Evolutionary conservation across 139 green algal genomes (phyloP), one percentile per base, ranked within the genome.

Genomic region (Coelastrella sp.): DNA sequence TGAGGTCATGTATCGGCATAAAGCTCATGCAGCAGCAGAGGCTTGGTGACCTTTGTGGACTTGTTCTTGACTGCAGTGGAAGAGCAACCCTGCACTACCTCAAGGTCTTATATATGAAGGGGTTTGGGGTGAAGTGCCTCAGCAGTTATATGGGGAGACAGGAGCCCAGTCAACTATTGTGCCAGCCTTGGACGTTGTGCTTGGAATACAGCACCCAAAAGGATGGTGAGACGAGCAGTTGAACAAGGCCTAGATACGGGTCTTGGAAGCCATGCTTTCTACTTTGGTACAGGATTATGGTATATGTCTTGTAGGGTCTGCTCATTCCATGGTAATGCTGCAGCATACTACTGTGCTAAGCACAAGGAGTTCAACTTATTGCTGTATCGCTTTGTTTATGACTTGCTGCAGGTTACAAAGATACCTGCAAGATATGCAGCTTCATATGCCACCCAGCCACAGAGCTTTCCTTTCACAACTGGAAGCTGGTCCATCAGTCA

Each of bases 81-180:
- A 69, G 62, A 69, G 40, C 27, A 69, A 69, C 27, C 62, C 62
- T 21, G 62, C 62, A 19, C 27, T 69, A 27, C 62, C 62, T 19
- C n/a, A 88, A 38, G 89, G 89, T 21, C 68, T 90, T 6, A 7
- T 92, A 3, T 90, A 92, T 60, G 89, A 90, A 71, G 89, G 86
- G 4, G 79, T 89, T 17, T 73, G 67, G 43, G 69, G 40, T 21
- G 35, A 66, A 2, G 9, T 74, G 50, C 84, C 86, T 21, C 64
- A 50, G 66, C 76, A 89, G 73, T 79, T 92, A 77, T 91, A 91
- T 64, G 89, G 89, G 5, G 89, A 91, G 63, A 92, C 89, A 21
- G 89, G 89, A 17, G 89, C 89, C 5, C 89, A 92, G 89, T 86
- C 66, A n/a, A 83, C 76, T 59, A 64, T 92, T 0, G n/a, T 92